Conservation (phyloP, 2,329 filamentous ascomycete genomes). For the Cercospora beticola region DNA sequence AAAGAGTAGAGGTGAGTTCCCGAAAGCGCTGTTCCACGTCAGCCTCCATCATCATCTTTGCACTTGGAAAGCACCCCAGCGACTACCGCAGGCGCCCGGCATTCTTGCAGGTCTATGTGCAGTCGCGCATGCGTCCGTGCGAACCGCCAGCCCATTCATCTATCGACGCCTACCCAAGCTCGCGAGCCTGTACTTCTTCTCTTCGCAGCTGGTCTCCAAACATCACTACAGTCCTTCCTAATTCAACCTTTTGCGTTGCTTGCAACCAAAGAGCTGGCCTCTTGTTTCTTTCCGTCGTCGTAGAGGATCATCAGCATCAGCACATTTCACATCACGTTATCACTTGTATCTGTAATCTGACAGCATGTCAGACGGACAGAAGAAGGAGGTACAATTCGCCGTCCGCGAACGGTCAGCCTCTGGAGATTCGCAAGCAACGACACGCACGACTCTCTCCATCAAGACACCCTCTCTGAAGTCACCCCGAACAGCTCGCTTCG, state of each 20-base stretch:
- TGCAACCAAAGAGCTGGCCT: constrained; percentile 36
- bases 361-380: constrained; percentile 50
- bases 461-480: constrained; percentile 39
- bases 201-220: constrained; percentile 28
- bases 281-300: constrained; percentile 32
- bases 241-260: constrained; percentile 24
- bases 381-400: constrained; percentile 45
- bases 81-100: constrained; percentile 24
- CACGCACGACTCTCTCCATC: constrained; percentile 29
- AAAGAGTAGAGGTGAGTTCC: constrained; percentile 24
- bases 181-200: constrained; percentile 19
- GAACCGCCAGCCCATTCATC: constrained; percentile 25
- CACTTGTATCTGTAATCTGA: constrained; percentile 28
- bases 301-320: constrained; percentile 17
- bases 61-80: constrained; percentile 8
- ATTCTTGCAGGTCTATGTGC: constrained; percentile 13
- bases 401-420: constrained; percentile 41
- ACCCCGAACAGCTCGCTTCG: constrained; percentile 74
- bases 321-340: constrained; percentile 16
- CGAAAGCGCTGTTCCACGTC: constrained; percentile 11
- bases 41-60: constrained; percentile 8
- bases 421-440: constrained; percentile 24
- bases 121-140: constrained; percentile 24
- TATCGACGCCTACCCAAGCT: constrained; percentile 12
- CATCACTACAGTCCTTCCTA: constrained; percentile 20